Evolutionary conservation across 2,329 filamentous ascomycete genomes (phyloP).

Genomic region (Aspergillus spinulosporus): DNA sequence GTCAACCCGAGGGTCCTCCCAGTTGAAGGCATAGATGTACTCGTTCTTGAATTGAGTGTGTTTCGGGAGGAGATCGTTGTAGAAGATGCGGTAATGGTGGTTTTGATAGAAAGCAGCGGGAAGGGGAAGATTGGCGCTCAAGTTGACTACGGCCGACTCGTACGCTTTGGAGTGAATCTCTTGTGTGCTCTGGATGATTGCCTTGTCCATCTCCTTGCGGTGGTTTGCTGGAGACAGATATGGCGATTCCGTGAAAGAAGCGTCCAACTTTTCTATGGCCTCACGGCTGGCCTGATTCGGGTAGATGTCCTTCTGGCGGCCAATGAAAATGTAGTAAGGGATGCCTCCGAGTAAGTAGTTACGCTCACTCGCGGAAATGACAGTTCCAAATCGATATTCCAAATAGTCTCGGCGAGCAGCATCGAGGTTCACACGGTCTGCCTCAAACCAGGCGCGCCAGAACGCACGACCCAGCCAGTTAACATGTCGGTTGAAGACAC

Average conservation of each 20-base stretch:
- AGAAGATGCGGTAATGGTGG: background rate
- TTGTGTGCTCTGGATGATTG: background rate
- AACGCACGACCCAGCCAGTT: background rate
- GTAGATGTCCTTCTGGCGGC: background rate
- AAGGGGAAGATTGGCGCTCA: background rate
- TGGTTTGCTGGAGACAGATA: too few species aligned
- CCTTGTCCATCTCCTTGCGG: too few species aligned
- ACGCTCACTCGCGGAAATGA: background rate
- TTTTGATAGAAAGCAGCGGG: background rate
- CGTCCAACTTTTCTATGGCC: too few species aligned
- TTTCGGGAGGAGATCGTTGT: background rate
- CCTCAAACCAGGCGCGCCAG: slow-evolving; percentile 1
- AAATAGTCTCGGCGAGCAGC: background rate
- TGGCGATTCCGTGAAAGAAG: too few species aligned
- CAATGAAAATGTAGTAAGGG: slow-evolving; percentile 2
- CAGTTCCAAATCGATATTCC: background rate
- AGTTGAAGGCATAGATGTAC: slow-evolving; percentile 2
- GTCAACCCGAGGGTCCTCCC: background rate
- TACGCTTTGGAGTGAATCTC: background rate
- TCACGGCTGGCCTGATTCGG: too few species aligned
- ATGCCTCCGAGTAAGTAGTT: background rate
- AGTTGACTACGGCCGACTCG: background rate
- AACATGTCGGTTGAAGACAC: background rate
- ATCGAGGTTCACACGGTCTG: background rate
- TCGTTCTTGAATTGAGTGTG: slow-evolving; percentile 4